Evolutionary conservation across 164 flowering plant genomes (phyloP).

Genomic region (grape (Vitis vinifera)): ASM3070453v1 NC_081814.1:362001-362500

Average conservation of each 20-base stretch:
- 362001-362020: too few relatives aligned
- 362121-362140: slow-evolving; percentile 38
- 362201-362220: background rate
- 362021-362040: background rate
- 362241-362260: slow-evolving; percentile 22
- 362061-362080: slow-evolving; percentile 80
- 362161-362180: too few relatives aligned
- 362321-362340: slow-evolving; percentile 62
- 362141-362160: background rate
- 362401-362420: too few relatives aligned
- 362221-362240: slow-evolving; percentile 36
- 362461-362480: slow-evolving; percentile 99
- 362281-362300: slow-evolving; percentile 58
- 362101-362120: slow-evolving; percentile 78
- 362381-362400: slow-evolving; percentile 26
- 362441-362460: slow-evolving; percentile 36
- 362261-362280: slow-evolving; percentile 47
- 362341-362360: slow-evolving; percentile 96
- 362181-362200: too few relatives aligned
- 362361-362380: slow-evolving; percentile 69
- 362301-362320: slow-evolving; percentile 22
- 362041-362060: slow-evolving; percentile 60
- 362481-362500: slow-evolving; percentile 71
- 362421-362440: background rate
- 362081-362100: slow-evolving; percentile 18